Evolutionary conservation across 2,329 filamentous ascomycete genomes (phyloP), one percentile per base, ranked within the genome.

Genomic region (Dactylonectria macrodidyma): DNA sequence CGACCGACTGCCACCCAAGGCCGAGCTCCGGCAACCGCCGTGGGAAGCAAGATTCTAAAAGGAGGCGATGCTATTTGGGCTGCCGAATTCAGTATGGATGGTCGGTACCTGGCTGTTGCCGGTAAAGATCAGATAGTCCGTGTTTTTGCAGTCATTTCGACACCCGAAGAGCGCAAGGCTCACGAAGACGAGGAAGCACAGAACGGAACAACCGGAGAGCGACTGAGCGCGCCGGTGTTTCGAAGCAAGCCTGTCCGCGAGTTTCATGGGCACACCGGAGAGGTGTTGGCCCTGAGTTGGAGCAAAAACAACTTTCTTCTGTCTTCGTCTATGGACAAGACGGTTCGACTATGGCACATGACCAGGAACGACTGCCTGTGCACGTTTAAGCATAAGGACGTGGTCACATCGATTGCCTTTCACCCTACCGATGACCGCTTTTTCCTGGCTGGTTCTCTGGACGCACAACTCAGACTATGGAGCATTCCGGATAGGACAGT

Each of bases 251-350:
- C 95, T 0, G 80, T 93, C 10, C 89, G 91, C 62, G 93, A 97
- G 77, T 98, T 96, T 71, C 84, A 88, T 61, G 95, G 95, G 5
- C 96, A 99, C 78, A 92, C 90, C 0, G 91, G 92, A 16, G 95
- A 97, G 73, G 90, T 99, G 6, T 83, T 99, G 71, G 95, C 97
- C 78, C 81, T 99, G 67, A 97, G 94, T 79, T 99, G 96, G 96
- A 98, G 95, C 84, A 99, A 98, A 86, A 99, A 99, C 81, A 97
- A 97, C 79, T 99, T 99, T 74, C 82, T 99, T 33, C 86, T 99
- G 16, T 98, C 95, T 3, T 97, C 95, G 0, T 97, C 95, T 0
- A 98, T 98, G 95, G 96, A 99, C 79, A 98, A 98, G 84, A 97
- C 95, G 0, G 96, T 99, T 12, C 89, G 94, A 14, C 81, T 99